A percentile compares a stretch with the other conserved stretches of the same genome.
Conservation (phyloP, 139 green algal species). For the Ettlia oleoabundans region DNA sequence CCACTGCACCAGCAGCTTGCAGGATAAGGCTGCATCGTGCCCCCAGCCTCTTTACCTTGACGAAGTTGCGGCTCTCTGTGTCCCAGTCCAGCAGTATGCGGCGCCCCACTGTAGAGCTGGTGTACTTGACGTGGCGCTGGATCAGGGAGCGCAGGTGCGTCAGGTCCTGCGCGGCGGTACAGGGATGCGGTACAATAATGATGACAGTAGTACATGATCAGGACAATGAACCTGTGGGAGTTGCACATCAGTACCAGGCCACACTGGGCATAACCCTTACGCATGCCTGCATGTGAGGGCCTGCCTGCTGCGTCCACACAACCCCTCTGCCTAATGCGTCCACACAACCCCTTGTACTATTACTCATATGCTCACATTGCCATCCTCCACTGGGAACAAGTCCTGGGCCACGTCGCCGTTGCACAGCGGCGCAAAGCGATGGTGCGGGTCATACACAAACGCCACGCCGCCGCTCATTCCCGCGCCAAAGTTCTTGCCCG, state of each 20-base stretch:
- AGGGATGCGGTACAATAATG: too few relatives aligned
- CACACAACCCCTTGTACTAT: neutral
- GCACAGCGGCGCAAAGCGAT: conserved; percentile 62
- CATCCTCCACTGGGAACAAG: conserved; percentile 72
- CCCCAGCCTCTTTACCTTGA: too few relatives aligned
- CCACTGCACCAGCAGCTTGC: too few relatives aligned
- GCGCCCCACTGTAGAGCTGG: conserved; percentile 63
- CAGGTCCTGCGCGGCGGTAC: too few relatives aligned
- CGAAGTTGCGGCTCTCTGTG: conserved; percentile 60
- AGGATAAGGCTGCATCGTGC: too few relatives aligned
- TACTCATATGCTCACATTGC: neutral
- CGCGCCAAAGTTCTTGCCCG: conserved; percentile 95
- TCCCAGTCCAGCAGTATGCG: conserved; percentile 82
- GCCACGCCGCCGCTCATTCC: conserved; percentile 93
- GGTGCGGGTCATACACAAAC: conserved; percentile 88
- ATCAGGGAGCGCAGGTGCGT: conserved; percentile 73
- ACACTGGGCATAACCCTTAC: too few relatives aligned
- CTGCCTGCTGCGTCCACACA: too few relatives aligned
- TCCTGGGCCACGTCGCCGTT: conserved; percentile 79
- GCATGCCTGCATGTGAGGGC: too few relatives aligned
- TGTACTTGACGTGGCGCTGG: conserved; percentile 87
- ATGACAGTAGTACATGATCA: too few relatives aligned
- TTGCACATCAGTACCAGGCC: too few relatives aligned
- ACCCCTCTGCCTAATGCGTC: neutral
- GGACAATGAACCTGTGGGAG: too few relatives aligned